Evolutionary conservation across 169 alveolate genomes (phyloP), one percentile per base, ranked within the genome.

Genomic region (Eimeria sp.): DNA sequence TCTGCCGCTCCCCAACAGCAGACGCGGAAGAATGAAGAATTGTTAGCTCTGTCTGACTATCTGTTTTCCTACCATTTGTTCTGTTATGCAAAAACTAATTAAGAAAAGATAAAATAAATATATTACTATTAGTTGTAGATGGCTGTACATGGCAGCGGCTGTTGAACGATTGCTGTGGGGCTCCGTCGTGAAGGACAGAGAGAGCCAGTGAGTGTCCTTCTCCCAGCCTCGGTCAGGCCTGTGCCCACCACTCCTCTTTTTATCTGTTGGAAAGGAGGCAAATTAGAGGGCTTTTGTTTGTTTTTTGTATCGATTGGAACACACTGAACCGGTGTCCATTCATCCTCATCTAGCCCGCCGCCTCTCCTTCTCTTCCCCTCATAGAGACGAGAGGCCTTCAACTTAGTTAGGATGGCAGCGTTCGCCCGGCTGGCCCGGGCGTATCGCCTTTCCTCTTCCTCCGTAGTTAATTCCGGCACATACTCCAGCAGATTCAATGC

Each of bases 341-440:
- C 11, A 25, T 65, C 4, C 75, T 65, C 75, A 5, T 65, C 14
- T 65, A 25, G 34, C 75, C 40, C 40, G 40, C 40, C 11, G 75
- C 43, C 75, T 65, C 75, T 40, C 75, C 18, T 65, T 65, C 43
- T 65, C 75, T 13, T 13, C 75, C 54, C 27, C 83, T 20, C n/a
- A 34, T 20, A 73, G 83, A 30, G 83, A 73, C 83, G 83, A 73
- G 83, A 73, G 83, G 83, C 83, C 83, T 43, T 20, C 57, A 70
- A 1, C 51, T 43, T 73, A 18, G 83, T 13, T 43, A 78, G 57
- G 89, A 78, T 78, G 89, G 63, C 22, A 47, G 92, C 78, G 43
- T 83, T 83, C 58, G 54, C 45, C 76, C 92, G 51, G 92, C 75
- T 83, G 63, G 54, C 30, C 49, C 92, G 92, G 72, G 92, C 92